These are phyloP conservation scores for Pythium utonaiense DNA, from an alignment of 352 stramenopile species.

Conservation along the genomic window DNA sequence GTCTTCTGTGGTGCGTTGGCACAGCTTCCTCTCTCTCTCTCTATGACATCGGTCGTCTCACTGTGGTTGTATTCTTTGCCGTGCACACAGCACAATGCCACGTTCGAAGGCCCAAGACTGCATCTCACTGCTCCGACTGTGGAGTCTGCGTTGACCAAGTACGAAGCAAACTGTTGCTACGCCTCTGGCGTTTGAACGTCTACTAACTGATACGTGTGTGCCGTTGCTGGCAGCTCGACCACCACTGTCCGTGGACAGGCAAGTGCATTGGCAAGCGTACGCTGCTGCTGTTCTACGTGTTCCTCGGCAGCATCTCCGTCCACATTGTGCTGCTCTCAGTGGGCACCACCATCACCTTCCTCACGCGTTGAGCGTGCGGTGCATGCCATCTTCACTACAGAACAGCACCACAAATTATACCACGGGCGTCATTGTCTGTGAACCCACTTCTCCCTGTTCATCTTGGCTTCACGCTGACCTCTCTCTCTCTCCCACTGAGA, in stretches of 20 bases:
- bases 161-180: background rate
- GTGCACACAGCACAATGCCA: constrained; percentile 62
- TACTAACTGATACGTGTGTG: background rate
- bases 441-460: too few species aligned
- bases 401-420: too few species aligned
- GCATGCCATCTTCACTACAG: background rate
- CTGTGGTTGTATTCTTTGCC: background rate
- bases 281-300: constrained; percentile 40
- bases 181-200: too few species aligned
- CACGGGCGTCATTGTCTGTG: background rate
- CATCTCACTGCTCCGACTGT: constrained; percentile 80
- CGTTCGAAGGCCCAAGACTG: constrained; percentile 57
- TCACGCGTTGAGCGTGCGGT: constrained; percentile 8
- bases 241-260: constrained; percentile 74
- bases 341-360: constrained; percentile 19
- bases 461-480: background rate
- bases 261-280: constrained; percentile 62
- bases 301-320: constrained; percentile 36
- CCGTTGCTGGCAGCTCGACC: constrained; percentile 53
- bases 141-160: constrained; percentile 70
- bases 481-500: too few species aligned
- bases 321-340: constrained; percentile 32
- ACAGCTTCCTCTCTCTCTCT: too few species aligned
- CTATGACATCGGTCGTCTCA: background rate
- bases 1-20: constrained; percentile 63